Percentiles rank a stretch among this genome's conserved stretches.
Evolutionary conservation across 345 rosid species (phyloP).

Genomic region (Balakata baccata): DNA sequence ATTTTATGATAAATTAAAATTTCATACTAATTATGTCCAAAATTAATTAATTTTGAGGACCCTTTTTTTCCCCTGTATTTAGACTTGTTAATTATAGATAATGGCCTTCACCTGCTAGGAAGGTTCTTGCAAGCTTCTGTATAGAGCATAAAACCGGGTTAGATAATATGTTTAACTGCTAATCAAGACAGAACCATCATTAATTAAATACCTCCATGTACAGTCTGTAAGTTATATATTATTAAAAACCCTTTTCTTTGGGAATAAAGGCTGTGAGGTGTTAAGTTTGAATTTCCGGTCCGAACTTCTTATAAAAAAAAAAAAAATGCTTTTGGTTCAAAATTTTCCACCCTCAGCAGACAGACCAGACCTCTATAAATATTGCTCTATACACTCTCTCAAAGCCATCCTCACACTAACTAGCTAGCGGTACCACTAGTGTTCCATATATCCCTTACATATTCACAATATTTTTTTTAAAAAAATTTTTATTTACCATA

Average conservation of each 20-base stretch:
- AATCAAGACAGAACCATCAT: neutral
- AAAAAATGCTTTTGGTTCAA: no score
- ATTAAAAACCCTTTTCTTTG: no score
- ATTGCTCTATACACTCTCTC: neutral
- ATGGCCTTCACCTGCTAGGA: neutral
- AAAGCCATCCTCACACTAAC: neutral
- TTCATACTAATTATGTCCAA: no score
- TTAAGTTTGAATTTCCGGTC: no score
- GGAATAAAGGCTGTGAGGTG: no score
- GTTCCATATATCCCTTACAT: no score
- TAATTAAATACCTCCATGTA: neutral
- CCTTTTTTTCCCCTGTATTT: no score
- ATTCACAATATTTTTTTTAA: neutral
- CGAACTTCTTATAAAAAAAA: no score
- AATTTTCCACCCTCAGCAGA: no score
- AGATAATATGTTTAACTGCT: neutral
- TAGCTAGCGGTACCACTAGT: neutral
- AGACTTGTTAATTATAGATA: neutral
- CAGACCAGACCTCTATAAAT: conserved; percentile 10
- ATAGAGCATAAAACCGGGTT: neutral
- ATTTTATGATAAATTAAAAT: no score
- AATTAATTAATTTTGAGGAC: no score
- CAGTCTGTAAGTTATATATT: conserved; percentile 22
- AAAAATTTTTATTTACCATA: neutral
- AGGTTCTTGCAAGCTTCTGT: conserved; percentile 4